Conservation (phyloP, 2,329 filamentous ascomycete genomes). For the Penicillium sp. region DNA sequence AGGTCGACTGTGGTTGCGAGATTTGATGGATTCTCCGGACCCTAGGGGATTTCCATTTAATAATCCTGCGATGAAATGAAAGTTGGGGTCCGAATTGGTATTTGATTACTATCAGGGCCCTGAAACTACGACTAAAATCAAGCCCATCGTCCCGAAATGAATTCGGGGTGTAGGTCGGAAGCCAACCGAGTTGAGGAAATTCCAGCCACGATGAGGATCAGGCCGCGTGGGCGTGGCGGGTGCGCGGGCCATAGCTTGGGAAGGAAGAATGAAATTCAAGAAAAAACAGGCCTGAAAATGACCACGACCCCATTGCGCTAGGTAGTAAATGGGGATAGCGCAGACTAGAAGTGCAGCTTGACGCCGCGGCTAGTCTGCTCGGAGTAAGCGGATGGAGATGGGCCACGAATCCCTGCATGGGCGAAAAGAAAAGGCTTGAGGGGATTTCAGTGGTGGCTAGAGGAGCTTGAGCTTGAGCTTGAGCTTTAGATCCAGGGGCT, state of each 20-base stretch:
- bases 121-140: not conserved
- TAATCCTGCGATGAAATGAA: too few relatives aligned
- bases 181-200: not conserved
- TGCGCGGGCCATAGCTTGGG: constrained; percentile 4
- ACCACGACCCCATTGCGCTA: constrained; percentile 13
- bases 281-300: not conserved
- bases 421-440: not conserved
- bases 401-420: constrained; percentile 30
- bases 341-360: constrained; percentile 5
- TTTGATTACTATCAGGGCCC: not conserved
- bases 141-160: too few relatives aligned
- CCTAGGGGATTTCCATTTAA: too few relatives aligned
- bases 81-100: too few relatives aligned
- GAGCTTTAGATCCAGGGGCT: too few relatives aligned
- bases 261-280: too few relatives aligned
- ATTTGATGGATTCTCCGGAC: not conserved
- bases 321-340: constrained; percentile 9
- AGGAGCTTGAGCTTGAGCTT: too few relatives aligned
- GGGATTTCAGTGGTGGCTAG: not conserved
- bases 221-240: constrained; percentile 24
- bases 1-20: not conserved
- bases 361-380: constrained; percentile 12
- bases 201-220: constrained; percentile 15
- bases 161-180: too few relatives aligned
- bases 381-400: constrained; percentile 12